Base-by-base conservation (phyloP, 108 stramenopile species). In the Skeletonema menzelii region DNA sequence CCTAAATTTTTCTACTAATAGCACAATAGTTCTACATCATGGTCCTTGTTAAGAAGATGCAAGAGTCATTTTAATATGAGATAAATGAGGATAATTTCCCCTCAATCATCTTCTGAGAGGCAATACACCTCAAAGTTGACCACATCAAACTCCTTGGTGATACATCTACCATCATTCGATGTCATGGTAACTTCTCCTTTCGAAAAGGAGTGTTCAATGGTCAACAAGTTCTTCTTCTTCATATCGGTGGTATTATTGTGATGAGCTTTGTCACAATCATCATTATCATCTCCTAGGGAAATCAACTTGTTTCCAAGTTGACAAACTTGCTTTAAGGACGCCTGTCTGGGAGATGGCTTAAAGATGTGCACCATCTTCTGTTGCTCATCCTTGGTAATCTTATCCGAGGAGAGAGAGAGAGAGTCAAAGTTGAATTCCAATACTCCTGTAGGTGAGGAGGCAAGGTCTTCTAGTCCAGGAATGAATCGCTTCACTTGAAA, bases 51-150 rank as follows among this genome's bases (percentile, higher is more conserved):
- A n/a, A n/a, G n/a, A n/a, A n/a, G n/a, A n/a, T n/a, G n/a, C n/a
- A n/a, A n/a, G n/a, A n/a, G n/a, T n/a, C n/a, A n/a, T n/a, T n/a
- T n/a, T n/a, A n/a, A n/a, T n/a, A n/a, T n/a, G n/a, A n/a, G n/a
- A n/a, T n/a, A n/a, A n/a, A n/a, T n/a, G n/a, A n/a, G n/a, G n/a
- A n/a, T n/a, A n/a, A n/a, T n/a, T n/a, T n/a, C n/a, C 32, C 8
- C 53, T 63, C 32, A 22, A n/a, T 31, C 34, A 17, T 20, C 26
- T 6, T 56, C 62, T 12, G 56, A 46, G 0, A 70, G 27, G 15
- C 49, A 62, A 65, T 73, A 63, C 14, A 73, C 72, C 24, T 73
- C 72, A 56, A 73, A 73, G 28, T 38, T 62, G 11, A 56, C 62
- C 27, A 73, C 31, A 15, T 56, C 44, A 46, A 73, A 73, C 34